Evolutionary conservation across 2,329 filamentous ascomycete genomes (phyloP).

Genomic region (Fusarium sp.): DNA sequence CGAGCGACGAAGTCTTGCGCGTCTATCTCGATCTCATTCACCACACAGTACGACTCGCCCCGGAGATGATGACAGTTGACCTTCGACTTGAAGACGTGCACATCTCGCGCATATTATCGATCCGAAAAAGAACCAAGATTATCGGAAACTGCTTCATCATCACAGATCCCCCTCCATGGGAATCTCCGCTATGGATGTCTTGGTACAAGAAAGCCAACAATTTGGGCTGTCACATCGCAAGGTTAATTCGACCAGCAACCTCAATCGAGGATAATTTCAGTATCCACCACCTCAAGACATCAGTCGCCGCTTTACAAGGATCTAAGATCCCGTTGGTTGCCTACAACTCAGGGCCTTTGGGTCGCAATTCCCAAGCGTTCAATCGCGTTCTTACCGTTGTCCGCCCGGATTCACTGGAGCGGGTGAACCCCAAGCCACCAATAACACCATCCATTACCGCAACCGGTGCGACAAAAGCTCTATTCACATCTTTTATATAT

Average conservation of each 20-base stretch:
- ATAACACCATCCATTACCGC: constrained; percentile 66
- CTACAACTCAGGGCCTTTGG: constrained; percentile 75
- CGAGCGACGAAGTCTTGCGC: constrained; percentile 40
- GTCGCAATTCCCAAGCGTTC: constrained; percentile 76
- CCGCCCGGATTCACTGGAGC: constrained; percentile 58
- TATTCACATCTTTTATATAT: constrained; percentile 76
- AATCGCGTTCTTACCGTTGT: constrained; percentile 76
- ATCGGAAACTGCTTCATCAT: constrained; percentile 69
- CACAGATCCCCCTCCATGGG: constrained; percentile 67
- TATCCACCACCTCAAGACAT: constrained; percentile 68
- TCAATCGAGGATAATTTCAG: constrained; percentile 75
- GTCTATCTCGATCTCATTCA: constrained; percentile 70
- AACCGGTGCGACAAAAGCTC: constrained; percentile 73
- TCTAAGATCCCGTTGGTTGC: constrained; percentile 69
- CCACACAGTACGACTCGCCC: constrained; percentile 73
- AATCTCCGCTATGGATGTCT: constrained; percentile 66
- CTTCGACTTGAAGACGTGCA: constrained; percentile 68
- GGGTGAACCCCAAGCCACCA: constrained; percentile 43
- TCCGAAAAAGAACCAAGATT: constrained; percentile 71
- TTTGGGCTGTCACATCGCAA: constrained; percentile 73
- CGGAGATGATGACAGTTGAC: constrained; percentile 75
- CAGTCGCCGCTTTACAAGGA: constrained; percentile 59
- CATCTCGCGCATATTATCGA: constrained; percentile 64
- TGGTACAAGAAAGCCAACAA: constrained; percentile 71
- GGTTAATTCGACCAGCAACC: constrained; percentile 70